These are phyloP conservation scores for Cymbidium sinense DNA, from an alignment of 106 monocot species.

Conservation along the genomic window DNA sequence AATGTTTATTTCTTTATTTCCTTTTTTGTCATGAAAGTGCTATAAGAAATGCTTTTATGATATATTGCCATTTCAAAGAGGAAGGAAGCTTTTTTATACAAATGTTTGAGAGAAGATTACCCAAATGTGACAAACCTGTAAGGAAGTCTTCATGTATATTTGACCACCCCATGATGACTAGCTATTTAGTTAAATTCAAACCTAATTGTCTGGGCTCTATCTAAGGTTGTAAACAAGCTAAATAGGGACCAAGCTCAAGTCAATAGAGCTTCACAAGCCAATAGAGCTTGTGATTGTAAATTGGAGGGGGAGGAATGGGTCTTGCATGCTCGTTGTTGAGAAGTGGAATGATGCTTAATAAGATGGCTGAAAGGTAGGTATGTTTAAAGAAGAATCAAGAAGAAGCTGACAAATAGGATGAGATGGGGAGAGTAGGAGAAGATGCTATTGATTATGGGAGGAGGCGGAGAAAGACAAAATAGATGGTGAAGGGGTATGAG, in stretches of 20 bases:
- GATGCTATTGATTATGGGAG: no score
- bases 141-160: neutral
- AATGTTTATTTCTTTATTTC: neutral
- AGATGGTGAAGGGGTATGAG: no score
- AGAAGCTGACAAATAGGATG: no score
- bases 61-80: neutral
- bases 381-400: no score
- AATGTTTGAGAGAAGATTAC: neutral
- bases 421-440: no score
- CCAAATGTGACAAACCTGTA: neutral
- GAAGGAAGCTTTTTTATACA: neutral
- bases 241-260: neutral
- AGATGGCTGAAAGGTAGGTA: no score
- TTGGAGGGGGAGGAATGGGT: no score
- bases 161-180: neutral
- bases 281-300: neutral
- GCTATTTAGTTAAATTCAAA: neutral
- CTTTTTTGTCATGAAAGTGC: neutral
- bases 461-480: no score
- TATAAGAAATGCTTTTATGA: neutral
- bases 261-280: neutral
- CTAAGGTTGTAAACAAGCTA: neutral
- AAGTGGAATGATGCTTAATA: no score
- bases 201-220: neutral
- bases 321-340: no score